Conservation (phyloP, 306 rosid genomes). For the Pterocarpus santalinus region DNA sequence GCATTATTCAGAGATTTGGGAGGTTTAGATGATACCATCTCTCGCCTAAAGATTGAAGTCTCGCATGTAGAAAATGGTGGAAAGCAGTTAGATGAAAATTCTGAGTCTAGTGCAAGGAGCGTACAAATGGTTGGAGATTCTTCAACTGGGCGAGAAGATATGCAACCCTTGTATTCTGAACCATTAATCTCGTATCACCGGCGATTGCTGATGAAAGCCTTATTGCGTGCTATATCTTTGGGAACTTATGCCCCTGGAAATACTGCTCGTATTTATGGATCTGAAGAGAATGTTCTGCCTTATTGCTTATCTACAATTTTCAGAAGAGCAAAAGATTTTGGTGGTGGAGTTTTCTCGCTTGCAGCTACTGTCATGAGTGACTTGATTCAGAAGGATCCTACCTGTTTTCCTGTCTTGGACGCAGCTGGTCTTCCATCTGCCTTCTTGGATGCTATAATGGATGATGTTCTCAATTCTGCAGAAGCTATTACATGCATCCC, state of each 20-base stretch:
- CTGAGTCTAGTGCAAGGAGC: constrained; percentile 62
- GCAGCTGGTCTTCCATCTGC: constrained; percentile 95
- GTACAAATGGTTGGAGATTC: constrained; percentile 56
- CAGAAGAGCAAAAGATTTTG: constrained; percentile 89
- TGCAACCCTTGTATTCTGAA: constrained; percentile 84
- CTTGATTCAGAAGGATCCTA: constrained; percentile 95
- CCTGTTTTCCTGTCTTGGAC: constrained; percentile 89
- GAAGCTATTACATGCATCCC: constrained; percentile 98
- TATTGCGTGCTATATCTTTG: constrained; percentile 92
- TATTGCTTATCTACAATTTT: constrained; percentile 86
- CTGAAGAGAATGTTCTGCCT: constrained; percentile 90
- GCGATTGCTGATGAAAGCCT: constrained; percentile 85
- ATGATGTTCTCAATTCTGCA: constrained; percentile 86
- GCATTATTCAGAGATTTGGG: constrained; percentile 98
- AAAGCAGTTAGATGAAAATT: constrained; percentile 71
- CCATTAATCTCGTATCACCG: constrained; percentile 84
- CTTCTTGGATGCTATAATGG: constrained; percentile 96
- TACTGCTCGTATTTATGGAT: constrained; percentile 79
- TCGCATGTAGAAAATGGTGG: constrained; percentile 79
- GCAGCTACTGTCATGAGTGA: constrained; percentile 99
- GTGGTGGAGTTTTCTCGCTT: constrained; percentile 97
- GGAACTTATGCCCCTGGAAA: constrained; percentile 98
- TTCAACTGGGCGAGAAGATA: constrained; percentile 70
- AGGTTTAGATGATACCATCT: constrained; percentile 92
- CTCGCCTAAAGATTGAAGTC: constrained; percentile 90